Evolutionary conservation across 805 yeast genomes (phyloP).

Genomic region (Candida arabinofermentans): DNA sequence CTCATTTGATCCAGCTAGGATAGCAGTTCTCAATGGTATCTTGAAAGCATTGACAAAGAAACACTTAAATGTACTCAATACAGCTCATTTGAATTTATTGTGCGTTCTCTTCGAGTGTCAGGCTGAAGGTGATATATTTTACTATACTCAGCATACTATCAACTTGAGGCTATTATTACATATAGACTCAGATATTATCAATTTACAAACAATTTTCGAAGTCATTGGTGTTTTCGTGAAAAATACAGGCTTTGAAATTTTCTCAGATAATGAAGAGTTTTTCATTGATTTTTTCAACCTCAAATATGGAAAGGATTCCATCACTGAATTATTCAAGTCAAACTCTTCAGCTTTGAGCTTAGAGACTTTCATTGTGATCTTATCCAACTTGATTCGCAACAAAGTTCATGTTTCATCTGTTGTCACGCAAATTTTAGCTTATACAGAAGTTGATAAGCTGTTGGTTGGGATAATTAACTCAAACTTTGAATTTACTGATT

Average conservation of each 20-base stretch:
- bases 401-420: conserved; percentile 7
- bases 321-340: conserved; percentile 10
- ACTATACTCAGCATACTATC: conserved; percentile 47
- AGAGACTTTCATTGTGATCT: conserved; percentile 14
- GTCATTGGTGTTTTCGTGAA: conserved; percentile 37
- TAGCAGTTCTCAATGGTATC: conserved; percentile 56
- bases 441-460: conserved; percentile 13
- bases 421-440: conserved; percentile 12
- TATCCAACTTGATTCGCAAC: conserved; percentile 13
- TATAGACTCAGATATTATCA: conserved; percentile 28
- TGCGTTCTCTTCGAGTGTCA: conserved; percentile 31
- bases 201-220: conserved; percentile 29
- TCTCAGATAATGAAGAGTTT: conserved; percentile 34
- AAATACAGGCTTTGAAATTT: conserved; percentile 31
- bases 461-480: conserved; percentile 17
- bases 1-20: conserved; percentile 67
- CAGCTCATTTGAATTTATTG: conserved; percentile 30
- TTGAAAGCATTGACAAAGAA: conserved; percentile 41
- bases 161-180: conserved; percentile 43
- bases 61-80: conserved; percentile 8
- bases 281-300: conserved; percentile 34
- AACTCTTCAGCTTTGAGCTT: conserved; percentile 6
- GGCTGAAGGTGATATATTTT: conserved; percentile 42
- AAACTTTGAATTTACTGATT: conserved; percentile 13
- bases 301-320: conserved; percentile 13